These are phyloP conservation scores for Sugiyamaella japonica DNA, from an alignment of 1,139 yeast species.

Conservation along the genomic window DNA sequence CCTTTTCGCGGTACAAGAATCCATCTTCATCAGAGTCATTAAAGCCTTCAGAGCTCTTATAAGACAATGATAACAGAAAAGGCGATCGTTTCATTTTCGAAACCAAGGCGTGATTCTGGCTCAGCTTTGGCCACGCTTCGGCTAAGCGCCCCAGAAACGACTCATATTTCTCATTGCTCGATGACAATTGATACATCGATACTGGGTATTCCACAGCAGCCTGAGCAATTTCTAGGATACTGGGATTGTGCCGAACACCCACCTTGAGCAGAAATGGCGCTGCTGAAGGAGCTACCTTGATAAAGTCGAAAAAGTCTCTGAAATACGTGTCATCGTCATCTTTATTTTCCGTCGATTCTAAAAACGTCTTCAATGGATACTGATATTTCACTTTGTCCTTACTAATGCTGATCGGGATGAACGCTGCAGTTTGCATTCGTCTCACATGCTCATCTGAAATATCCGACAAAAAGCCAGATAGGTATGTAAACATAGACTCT, in stretches of 20 bases:
- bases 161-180: conserved; percentile 32
- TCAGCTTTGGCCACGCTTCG: conserved; percentile 31
- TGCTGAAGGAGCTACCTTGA: conserved; percentile 32
- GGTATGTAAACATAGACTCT: conserved; percentile 35
- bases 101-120: conserved; percentile 28
- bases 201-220: conserved; percentile 37
- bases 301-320: conserved; percentile 37
- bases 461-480: conserved; percentile 34
- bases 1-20: conserved; percentile 23
- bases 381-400: conserved; percentile 20
- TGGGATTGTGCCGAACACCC: conserved; percentile 43
- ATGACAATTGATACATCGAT: conserved; percentile 35
- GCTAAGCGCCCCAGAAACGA: conserved; percentile 34
- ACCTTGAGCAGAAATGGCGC: conserved; percentile 38
- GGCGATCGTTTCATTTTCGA: conserved; percentile 33
- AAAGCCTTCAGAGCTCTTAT: conserved; percentile 9
- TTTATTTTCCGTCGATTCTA: conserved; percentile 22
- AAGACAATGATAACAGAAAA: conserved; percentile 38
- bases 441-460: conserved; percentile 29
- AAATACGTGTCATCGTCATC: conserved; percentile 29
- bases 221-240: conserved; percentile 37
- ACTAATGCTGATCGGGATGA: conserved; percentile 35
- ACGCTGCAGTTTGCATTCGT: conserved; percentile 24
- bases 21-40: conserved; percentile 23
- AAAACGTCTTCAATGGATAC: conserved; percentile 33